phyloP scores from a whole-genome alignment of 2,329 filamentous ascomycete genomes.

The Aspergillus pseudoterreus region DNA sequence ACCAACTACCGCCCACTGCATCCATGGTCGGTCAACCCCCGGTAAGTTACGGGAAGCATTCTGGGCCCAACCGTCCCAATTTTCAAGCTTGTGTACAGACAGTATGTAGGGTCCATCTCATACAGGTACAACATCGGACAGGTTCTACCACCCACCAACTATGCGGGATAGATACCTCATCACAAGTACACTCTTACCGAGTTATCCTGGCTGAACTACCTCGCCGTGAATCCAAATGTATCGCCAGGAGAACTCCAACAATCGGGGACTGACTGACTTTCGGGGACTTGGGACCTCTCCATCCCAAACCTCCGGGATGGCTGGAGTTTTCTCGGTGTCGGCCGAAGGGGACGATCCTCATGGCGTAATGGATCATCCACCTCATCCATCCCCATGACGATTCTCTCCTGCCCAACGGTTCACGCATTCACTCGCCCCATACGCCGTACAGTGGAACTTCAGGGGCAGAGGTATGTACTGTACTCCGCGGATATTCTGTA shows the following conservation, averaged over 20 bases:
- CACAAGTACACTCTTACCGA: too few relatives aligned
- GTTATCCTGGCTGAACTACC: too few relatives aligned
- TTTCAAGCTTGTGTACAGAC: too few relatives aligned
- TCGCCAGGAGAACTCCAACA: too few relatives aligned
- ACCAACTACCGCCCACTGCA: background rate
- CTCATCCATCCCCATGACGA: background rate
- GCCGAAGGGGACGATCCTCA: slow-evolving; percentile 7
- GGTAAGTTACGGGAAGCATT: slow-evolving; percentile 14
- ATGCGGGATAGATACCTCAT: too few relatives aligned
- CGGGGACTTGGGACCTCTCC: background rate
- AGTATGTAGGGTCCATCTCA: too few relatives aligned
- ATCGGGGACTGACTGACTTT: background rate
- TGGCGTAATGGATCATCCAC: too few relatives aligned
- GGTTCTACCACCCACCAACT: too few relatives aligned
- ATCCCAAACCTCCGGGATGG: slow-evolving; percentile 3
- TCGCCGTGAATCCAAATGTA: too few relatives aligned
- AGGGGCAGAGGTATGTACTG: too few relatives aligned
- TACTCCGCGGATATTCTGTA: too few relatives aligned
- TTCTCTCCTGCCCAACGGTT: background rate
- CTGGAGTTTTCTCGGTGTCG: slow-evolving; percentile 5
- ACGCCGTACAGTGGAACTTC: background rate
- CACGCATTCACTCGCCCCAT: background rate
- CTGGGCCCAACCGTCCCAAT: slow-evolving; percentile 1
- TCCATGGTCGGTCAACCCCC: slow-evolving; percentile 8
- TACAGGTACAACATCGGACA: too few relatives aligned